These are phyloP conservation scores for Suillus luteus DNA, from an alignment of 768 basidiomycete species.

Conservation along the genomic window DNA sequence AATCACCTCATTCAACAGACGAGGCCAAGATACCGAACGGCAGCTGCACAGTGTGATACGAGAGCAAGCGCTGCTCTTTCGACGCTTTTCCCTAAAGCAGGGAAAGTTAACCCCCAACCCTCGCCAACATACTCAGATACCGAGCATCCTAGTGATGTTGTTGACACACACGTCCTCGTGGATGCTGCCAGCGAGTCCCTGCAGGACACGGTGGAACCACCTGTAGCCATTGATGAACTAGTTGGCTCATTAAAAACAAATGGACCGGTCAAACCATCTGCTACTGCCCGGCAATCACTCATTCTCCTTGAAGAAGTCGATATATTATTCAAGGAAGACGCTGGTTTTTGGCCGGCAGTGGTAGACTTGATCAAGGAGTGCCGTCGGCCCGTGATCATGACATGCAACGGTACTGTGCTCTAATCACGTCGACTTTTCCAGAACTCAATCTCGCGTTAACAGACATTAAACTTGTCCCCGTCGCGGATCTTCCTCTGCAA, in stretches of 20 bases:
- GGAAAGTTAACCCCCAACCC: constrained; percentile 9
- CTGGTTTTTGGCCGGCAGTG: constrained; percentile 83
- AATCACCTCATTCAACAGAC: constrained; percentile 73
- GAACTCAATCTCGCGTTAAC: constrained; percentile 10
- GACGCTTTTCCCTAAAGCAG: constrained; percentile 21
- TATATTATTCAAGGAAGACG: constrained; percentile 85
- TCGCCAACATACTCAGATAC: constrained; percentile 27
- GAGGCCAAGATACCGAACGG: constrained; percentile 13
- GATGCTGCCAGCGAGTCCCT: constrained; percentile 11
- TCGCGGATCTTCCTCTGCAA: constrained; percentile 76
- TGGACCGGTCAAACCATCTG: constrained; percentile 10
- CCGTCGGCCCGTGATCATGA: constrained; percentile 87
- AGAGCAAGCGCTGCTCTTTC: constrained; percentile 16
- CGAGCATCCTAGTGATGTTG: constrained; percentile 13
- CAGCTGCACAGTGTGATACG: constrained; percentile 12
- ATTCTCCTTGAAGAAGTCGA: constrained; percentile 96
- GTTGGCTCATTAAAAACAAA: constrained; percentile 7
- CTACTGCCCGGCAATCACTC: constrained; percentile 71
- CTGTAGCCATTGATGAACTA: constrained; percentile 8
- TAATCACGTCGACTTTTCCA: neutral
- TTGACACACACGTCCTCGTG: constrained; percentile 8
- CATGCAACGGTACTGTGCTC: constrained; percentile 78
- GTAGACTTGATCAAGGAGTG: constrained; percentile 80
- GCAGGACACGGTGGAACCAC: constrained; percentile 8
- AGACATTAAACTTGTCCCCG: constrained; percentile 78